These are phyloP conservation scores for Monotropa hypopitys DNA, from an alignment of 179 eudicot species.

Conservation along the genomic window DNA sequence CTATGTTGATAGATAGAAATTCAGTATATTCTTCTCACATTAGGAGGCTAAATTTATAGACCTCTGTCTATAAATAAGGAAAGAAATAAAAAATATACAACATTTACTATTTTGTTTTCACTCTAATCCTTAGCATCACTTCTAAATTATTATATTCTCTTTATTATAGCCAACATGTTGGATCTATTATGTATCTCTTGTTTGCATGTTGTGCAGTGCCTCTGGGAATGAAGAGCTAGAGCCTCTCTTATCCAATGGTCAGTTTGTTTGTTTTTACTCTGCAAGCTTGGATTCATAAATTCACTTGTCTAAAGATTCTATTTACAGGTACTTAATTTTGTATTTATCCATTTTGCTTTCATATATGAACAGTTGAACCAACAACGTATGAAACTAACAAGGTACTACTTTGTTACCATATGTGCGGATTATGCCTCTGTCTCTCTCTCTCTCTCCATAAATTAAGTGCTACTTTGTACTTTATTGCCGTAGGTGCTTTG, in stretches of 20 bases:
- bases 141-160: too few species aligned
- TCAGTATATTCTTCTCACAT: too few species aligned
- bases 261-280: slow-evolving; percentile 13
- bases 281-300: neutral
- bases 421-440: neutral
- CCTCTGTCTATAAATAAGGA: too few species aligned
- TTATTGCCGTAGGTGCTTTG: neutral
- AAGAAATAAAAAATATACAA: too few species aligned
- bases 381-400: slow-evolving; percentile 61
- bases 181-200: neutral
- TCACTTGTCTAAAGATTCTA: slow-evolving; percentile 8
- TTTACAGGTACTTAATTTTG: slow-evolving; percentile 1
- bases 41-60: too few species aligned
- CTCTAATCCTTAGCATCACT: too few species aligned
- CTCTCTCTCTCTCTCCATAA: neutral
- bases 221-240: slow-evolving; percentile 53
- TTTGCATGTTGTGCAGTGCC: slow-evolving; percentile 40
- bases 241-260: slow-evolving; percentile 75
- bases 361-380: slow-evolving; percentile 44
- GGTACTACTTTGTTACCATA: slow-evolving; percentile 28
- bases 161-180: too few species aligned
- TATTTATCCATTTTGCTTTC: neutral
- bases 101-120: too few species aligned
- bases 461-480: neutral
- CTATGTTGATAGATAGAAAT: too few species aligned